Conservation (phyloP, 2,329 filamentous ascomycete species). For the Sclerotinia subarctica region DNA sequence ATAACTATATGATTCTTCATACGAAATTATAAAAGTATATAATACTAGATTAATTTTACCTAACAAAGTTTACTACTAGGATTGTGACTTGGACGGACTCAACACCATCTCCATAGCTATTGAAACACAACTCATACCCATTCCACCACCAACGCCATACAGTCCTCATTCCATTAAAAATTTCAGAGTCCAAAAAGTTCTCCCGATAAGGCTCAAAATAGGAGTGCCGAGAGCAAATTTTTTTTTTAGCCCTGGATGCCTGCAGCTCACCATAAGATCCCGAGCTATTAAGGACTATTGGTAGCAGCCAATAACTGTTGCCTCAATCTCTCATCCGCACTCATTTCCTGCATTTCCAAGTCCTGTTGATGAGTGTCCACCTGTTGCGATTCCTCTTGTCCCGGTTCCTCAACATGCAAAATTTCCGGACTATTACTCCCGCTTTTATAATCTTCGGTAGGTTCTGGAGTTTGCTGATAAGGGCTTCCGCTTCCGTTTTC, state of each 20-base stretch:
- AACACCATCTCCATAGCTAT: background rate
- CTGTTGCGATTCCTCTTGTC: background rate
- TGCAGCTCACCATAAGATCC: background rate
- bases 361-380: background rate
- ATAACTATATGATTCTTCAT: too few species aligned
- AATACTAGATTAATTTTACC: too few species aligned
- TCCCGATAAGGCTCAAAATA: background rate
- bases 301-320: conserved; percentile 16
- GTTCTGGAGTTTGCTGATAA: conserved; percentile 10
- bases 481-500: conserved; percentile 10
- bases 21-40: too few species aligned
- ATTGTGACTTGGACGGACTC: too few species aligned
- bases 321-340: conserved; percentile 18
- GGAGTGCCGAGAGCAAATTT: too few species aligned
- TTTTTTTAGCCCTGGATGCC: background rate
- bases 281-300: background rate
- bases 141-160: background rate
- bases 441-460: conserved; percentile 15
- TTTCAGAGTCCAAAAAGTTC: background rate
- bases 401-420: conserved; percentile 26
- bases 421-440: conserved; percentile 20
- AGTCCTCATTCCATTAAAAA: background rate
- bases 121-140: background rate
- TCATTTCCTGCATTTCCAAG: conserved; percentile 18
- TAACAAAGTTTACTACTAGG: background rate